phyloP scores from a whole-genome alignment of 257 asterid genomes.

The Nicotiana tabacum region DNA sequence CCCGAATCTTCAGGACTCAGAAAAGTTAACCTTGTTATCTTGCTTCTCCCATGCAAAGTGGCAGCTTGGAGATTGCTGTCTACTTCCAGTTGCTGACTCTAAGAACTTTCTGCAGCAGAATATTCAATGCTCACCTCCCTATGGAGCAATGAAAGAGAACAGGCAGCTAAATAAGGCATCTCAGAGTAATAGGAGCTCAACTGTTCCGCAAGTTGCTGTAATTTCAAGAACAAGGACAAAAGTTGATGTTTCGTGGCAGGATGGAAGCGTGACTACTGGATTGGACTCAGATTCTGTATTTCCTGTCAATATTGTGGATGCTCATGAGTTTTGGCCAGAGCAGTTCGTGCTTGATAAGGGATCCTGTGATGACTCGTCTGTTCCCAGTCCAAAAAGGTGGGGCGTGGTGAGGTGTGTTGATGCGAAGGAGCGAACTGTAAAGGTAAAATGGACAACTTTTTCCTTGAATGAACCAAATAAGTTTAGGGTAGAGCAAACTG shows the following conservation, averaged over 20 bases:
- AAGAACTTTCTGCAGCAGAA: conserved; percentile 16
- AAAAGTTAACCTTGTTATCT: conserved; percentile 50
- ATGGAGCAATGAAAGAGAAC: conserved; percentile 20
- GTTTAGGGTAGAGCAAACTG: conserved; percentile 31
- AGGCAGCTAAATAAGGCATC: conserved; percentile 15
- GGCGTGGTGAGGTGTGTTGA: conserved; percentile 68
- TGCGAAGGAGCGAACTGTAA: conserved; percentile 75
- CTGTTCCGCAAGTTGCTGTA: conserved; percentile 45
- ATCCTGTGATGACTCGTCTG: conserved; percentile 35
- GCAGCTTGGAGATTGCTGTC: conserved; percentile 97
- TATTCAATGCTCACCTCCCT: conserved; percentile 16
- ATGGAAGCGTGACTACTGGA: conserved; percentile 58
- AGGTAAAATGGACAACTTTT: conserved; percentile 60
- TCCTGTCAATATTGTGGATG: conserved; percentile 59
- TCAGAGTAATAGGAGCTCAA: conserved; percentile 18
- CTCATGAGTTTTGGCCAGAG: conserved; percentile 84
- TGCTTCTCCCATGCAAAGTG: conserved; percentile 55
- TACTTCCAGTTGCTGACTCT: conserved; percentile 28
- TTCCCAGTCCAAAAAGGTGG: conserved; percentile 42
- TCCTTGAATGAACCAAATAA: conserved; percentile 19
- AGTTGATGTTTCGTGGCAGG: conserved; percentile 89
- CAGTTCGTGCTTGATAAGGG: conserved; percentile 79
- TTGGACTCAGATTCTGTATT: conserved; percentile 53
- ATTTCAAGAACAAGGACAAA: conserved; percentile 61
- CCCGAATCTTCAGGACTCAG: conserved; percentile 41